phyloP scores from a whole-genome alignment of 257 asterid species.

The Henckelia pumila region DNA sequence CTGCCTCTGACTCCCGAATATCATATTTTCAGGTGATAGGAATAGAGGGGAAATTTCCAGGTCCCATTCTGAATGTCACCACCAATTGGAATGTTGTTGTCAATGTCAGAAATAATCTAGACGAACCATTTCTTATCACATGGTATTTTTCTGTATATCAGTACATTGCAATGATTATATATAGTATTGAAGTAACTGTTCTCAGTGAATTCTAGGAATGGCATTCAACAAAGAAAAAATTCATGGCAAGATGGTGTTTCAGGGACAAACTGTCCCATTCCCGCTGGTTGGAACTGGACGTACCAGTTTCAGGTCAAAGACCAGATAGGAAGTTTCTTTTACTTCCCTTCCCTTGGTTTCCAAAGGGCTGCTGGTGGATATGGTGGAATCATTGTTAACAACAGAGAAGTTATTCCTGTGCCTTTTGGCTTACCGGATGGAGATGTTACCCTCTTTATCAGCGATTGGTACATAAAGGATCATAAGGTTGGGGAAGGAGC shows the following conservation, averaged over 20 bases:
- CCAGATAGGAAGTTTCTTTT: slow-evolving; percentile 94
- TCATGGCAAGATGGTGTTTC: slow-evolving; percentile 97
- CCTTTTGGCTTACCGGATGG: slow-evolving; percentile 80
- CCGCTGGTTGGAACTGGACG: slow-evolving; percentile 97
- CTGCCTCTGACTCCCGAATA: too few relatives aligned
- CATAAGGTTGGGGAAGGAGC: slow-evolving; percentile 64
- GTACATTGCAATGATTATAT: slow-evolving; percentile 19
- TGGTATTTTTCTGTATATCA: slow-evolving; percentile 47
- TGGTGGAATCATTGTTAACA: slow-evolving; percentile 79
- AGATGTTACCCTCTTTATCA: slow-evolving; percentile 69
- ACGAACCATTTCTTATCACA: slow-evolving; percentile 85
- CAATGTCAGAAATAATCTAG: slow-evolving; percentile 78
- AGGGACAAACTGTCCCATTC: slow-evolving; percentile 95
- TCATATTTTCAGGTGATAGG: slow-evolving; percentile 69
- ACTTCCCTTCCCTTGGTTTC: slow-evolving; percentile 72
- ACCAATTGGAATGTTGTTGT: slow-evolving; percentile 91
- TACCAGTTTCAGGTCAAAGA: too few relatives aligned
- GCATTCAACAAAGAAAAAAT: slow-evolving; percentile 77
- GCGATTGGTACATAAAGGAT: slow-evolving; percentile 82
- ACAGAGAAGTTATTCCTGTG: slow-evolving; percentile 72
- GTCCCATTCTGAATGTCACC: slow-evolving; percentile 84
- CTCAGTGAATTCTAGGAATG: slow-evolving; percentile 68
- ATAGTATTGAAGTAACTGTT: slow-evolving; percentile 30
- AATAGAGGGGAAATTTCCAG: slow-evolving; percentile 80
- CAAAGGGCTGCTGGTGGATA: slow-evolving; percentile 86